Evolutionary conservation across 139 green algal species (phyloP).

Genomic region (Edaphochlamys debaryana): DNA sequence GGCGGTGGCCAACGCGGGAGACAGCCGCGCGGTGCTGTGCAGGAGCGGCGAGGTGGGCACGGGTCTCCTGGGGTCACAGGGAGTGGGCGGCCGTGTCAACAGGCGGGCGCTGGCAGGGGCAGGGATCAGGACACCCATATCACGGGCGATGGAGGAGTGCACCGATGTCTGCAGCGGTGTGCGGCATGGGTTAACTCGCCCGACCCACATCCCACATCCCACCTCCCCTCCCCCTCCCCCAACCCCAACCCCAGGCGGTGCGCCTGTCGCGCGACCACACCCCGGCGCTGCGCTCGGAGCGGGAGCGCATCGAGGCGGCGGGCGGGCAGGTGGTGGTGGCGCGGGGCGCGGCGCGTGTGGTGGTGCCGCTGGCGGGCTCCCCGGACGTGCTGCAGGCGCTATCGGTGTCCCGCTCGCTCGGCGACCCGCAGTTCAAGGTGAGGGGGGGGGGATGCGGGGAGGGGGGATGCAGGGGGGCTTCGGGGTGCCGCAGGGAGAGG

Average conservation of each 20-base stretch:
- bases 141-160: too few species aligned
- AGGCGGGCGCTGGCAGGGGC: neutral
- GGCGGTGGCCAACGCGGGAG: conserved; percentile 84
- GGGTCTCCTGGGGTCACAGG: neutral
- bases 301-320: conserved; percentile 67
- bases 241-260: conserved; percentile 50
- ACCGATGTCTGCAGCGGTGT: too few species aligned
- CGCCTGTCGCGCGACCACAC: conserved; percentile 83
- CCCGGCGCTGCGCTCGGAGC: conserved; percentile 70
- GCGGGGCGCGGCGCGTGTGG: conserved; percentile 70
- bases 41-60: conserved; percentile 49
- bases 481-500: neutral
- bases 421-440: conserved; percentile 85
- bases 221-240: neutral
- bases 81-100: neutral
- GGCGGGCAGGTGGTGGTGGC: conserved; percentile 61
- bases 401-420: conserved; percentile 76
- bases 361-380: conserved; percentile 39
- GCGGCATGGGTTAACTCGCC: too few species aligned
- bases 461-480: neutral
- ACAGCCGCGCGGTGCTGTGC: conserved; percentile 88
- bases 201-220: too few species aligned
- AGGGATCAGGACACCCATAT: neutral
- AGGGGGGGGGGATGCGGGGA: neutral
- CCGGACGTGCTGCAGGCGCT: conserved; percentile 57